Base-by-base conservation (phyloP, 2,329 filamentous ascomycete species). In the Claviceps purpurea region DNA sequence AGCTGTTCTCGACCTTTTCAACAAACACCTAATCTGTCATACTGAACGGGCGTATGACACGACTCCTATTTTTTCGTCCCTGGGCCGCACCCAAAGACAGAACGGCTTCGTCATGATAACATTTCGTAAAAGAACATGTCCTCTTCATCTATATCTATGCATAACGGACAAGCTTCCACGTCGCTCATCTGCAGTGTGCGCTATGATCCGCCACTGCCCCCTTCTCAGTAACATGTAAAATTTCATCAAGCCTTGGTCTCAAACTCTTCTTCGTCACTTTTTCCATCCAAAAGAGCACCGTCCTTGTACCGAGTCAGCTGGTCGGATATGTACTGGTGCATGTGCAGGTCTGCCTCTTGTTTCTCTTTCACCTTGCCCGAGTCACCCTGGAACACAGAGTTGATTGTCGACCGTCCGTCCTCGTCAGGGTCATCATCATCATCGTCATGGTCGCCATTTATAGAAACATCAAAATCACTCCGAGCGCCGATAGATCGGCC, bases 401-500 rank as follows among this genome's bases (percentile, higher is more conserved):
- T 64, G 39, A 60, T 62, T 8, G 59, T 60, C 5, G 67, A 69
- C 34, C 56, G 64, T 1, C 50, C 59, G 48, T 70, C 67, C 20
- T 44, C 42, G 20, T 44, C 42, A 44, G 7, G 13, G 24, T 24
- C 41, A 22, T 20, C 41, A 20, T 68, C 67, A 14, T 76, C 67
- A n/a, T 76, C 70, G 13, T 70, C 67, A n/a, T 76, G 70, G 14
- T 70, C 66, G 8, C 69, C 76, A 54, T 75, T 73, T 44, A 68
- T 58, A 22, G 74, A 73, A 2, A 65, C 65, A 50, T 79, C 77
- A 64, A 85, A 95, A 68, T 95, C 89, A 64, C 87, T 93, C 50
- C 89, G 81, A 51, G 82, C 81, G 39, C 88, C 87, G 53, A 97
- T 89, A 47, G 88, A 94, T 42, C 91, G 82, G 44, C 81, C 81